Base-by-base conservation (phyloP, 1,284 basidiomycete species). In the Malassezia pachydermatis region DNA sequence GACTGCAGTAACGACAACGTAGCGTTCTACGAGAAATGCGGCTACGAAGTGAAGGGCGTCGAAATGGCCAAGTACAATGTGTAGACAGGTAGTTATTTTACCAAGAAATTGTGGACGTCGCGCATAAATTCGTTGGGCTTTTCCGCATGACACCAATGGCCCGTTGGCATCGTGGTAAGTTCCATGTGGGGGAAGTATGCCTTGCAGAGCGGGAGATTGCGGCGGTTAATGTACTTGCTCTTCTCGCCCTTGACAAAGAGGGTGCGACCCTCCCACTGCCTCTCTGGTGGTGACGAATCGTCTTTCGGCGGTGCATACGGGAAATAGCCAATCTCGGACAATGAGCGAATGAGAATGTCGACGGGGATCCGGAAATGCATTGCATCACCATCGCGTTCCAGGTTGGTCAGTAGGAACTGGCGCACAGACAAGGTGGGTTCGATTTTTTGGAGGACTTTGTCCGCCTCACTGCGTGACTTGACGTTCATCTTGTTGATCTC, bases 11-110 rank as follows among this genome's bases (percentile, higher is more conserved):
- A 87, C 56, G 78, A 80, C 44, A 98, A 96, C 65, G 84, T 89
- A 90, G 88, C 86, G 1, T 98, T 98, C 76, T 98, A 98, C 73
- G 78, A 88, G 74, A 96, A 95, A 75, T 98, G 92, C 72, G 90
- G 89, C 28, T 71, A 71, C 54, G 60, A 67, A 25, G 50, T 55
- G 39, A 63, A 59, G 9, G 68, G 68, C 10, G 64, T 63, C n/a
- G 50, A 71, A 54, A 71, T 71, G 68, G 65, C 60, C 16, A 55
- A 59, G 8, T 64, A 64, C 52, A 45, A 16, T n/a, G n/a, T n/a
- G n/a, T n/a, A n/a, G 19, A 47, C 29, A 25, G 29, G 20, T 4
- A 13, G 10, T 30, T 17, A 38, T 17, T 40, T 28, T 11, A 33
- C 33, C 4, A 67, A 51, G 47, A 75, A 75, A 8, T 55, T 51